Evolutionary conservation across 1,284 basidiomycete species (phyloP), one percentile per base, ranked within the genome.

Genomic region (Phlebopus sp.): DNA sequence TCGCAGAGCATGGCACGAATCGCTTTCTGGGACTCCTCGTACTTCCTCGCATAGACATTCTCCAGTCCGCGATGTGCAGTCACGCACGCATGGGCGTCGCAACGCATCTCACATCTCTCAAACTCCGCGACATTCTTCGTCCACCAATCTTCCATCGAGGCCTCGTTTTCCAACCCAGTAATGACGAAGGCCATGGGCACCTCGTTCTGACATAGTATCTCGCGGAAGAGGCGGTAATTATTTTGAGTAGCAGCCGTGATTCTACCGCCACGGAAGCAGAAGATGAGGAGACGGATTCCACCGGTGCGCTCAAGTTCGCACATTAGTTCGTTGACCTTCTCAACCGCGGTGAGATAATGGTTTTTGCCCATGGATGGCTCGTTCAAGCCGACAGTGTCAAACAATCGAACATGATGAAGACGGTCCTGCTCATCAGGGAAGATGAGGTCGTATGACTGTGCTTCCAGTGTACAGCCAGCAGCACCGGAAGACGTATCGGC

Each of bases 281-380:
- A 72, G 10, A 72, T 53, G 30, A 72, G 59, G 36, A 72, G 68
- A 43, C 54, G 62, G 27, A 72, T 57, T 19, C 69, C 64, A n/a
- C 55, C 64, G 11, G 54, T 62, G 7, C 52, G 56, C 4, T 60
- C 51, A 21, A 73, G 60, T 27, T 55, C 56, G 11, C 52, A 54
- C 34, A 74, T 55, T 29, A 73, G 61, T 5, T 54, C 42, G 49
- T 66, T 69, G 4, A 70, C 62, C 32, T 65, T 54, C 17, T 59
- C 55, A 46, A 73, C 57, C 14, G 68, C 66, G 1, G 64, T 46
- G 52, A 60, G 41, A 58, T 59, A 46, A 60, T 59, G 19, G 32
- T 49, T 39, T 55, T 60, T 37, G 13, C 47, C 7, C 52, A 59
- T 30, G 5, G 46, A 36, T 14, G 64, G 61, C 47, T 74, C 70